phyloP scores from a whole-genome alignment of 2,329 filamentous ascomycete species.

The Fusarium chaquense region DNA sequence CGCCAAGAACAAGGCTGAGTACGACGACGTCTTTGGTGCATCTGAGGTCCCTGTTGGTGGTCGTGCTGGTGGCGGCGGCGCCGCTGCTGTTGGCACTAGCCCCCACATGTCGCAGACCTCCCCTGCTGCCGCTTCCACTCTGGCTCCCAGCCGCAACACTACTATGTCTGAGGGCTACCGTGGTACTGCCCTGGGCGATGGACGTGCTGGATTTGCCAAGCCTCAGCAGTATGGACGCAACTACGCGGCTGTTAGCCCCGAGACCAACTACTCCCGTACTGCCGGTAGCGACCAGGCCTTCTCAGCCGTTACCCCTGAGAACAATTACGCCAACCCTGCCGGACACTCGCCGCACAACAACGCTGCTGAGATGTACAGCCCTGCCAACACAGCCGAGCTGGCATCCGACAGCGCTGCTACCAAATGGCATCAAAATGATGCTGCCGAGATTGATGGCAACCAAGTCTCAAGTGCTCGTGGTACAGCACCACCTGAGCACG shows the following conservation, averaged over 20 bases:
- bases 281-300: constrained; percentile 31
- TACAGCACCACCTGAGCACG: constrained; percentile 49
- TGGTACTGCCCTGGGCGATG: constrained; percentile 56
- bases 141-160: constrained; percentile 46
- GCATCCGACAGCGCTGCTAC: constrained; percentile 50
- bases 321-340: constrained; percentile 43
- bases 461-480: constrained; percentile 48
- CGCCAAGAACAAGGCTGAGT: constrained; percentile 50
- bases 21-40: constrained; percentile 57
- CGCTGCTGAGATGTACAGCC: constrained; percentile 45
- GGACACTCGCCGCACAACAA: constrained; percentile 34
- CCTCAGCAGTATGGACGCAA: constrained; percentile 52
- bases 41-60: constrained; percentile 59
- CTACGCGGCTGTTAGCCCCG: constrained; percentile 47
- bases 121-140: constrained; percentile 43
- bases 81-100: constrained; percentile 28
- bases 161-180: constrained; percentile 54
- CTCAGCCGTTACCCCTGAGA: constrained; percentile 40
- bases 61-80: constrained; percentile 35
- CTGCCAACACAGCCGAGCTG: constrained; percentile 50
- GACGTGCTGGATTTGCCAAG: constrained; percentile 56
- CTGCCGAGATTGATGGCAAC: constrained; percentile 56
- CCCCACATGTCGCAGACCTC: constrained; percentile 51
- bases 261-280: constrained; percentile 38
- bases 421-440: constrained; percentile 53